These are phyloP conservation scores for Plantago lanceolata DNA, from an alignment of 305 asterid species.

Conservation along the genomic window DNA sequence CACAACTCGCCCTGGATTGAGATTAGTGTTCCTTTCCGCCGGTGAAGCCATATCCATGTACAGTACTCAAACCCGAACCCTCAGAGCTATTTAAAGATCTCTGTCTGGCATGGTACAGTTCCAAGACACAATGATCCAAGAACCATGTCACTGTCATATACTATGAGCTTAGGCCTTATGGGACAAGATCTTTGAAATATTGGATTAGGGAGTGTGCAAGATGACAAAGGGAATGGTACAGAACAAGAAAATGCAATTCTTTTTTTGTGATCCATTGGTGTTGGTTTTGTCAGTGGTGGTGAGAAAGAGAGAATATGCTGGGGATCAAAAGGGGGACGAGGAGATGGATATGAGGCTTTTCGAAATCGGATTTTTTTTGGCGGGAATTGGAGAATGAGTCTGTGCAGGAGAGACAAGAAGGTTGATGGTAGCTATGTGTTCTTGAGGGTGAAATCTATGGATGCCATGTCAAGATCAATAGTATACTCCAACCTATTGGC, in stretches of 20 bases:
- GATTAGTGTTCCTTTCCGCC: conserved; percentile 27
- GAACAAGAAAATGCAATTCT: neutral
- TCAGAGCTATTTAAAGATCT: neutral
- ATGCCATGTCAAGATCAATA: neutral
- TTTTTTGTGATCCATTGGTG: neutral
- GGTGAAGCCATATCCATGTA: conserved; percentile 21
- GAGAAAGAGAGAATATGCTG: neutral
- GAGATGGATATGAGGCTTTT: no score
- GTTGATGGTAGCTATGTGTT: neutral
- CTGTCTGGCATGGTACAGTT: neutral
- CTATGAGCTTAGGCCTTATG: neutral
- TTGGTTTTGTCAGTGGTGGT: neutral
- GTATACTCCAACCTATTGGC: no score
- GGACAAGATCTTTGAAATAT: neutral
- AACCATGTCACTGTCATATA: neutral
- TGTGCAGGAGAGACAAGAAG: neutral
- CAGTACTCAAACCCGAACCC: neutral
- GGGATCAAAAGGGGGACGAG: neutral
- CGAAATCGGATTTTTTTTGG: neutral
- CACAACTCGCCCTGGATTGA: conserved; percentile 46
- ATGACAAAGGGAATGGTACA: neutral
- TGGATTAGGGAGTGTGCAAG: neutral
- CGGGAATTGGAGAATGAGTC: neutral
- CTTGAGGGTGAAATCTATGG: neutral
- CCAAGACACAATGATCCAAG: neutral